Evolutionary conservation across 768 basidiomycete genomes (phyloP).

Genomic region (Mycena vitilis): DNA sequence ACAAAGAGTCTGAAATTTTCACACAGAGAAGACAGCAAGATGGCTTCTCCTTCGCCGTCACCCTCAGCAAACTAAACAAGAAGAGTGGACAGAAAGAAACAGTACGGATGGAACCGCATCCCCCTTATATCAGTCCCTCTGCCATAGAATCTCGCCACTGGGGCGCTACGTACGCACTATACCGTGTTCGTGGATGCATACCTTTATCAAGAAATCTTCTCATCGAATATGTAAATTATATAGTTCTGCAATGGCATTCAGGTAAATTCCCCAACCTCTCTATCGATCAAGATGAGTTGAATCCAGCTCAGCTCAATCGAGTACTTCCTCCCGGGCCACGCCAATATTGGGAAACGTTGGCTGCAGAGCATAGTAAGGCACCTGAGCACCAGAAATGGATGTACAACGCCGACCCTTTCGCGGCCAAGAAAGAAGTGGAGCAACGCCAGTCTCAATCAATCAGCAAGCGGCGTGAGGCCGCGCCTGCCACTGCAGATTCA

Average conservation of each 20-base stretch:
- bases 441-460: constrained; percentile 71
- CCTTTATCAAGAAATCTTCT: constrained; percentile 36
- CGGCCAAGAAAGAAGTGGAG: constrained; percentile 74
- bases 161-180: constrained; percentile 89
- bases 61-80: constrained; percentile 73
- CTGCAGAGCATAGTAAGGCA: constrained; percentile 72
- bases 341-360: constrained; percentile 88
- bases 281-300: constrained; percentile 87
- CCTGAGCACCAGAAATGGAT: constrained; percentile 86
- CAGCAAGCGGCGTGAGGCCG: constrained; percentile 53
- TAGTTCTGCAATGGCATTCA: constrained; percentile 84
- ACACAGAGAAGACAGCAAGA: constrained; percentile 58
- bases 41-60: constrained; percentile 75
- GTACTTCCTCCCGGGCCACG: constrained; percentile 86
- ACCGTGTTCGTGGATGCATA: constrained; percentile 72
- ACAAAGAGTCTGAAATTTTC: constrained; percentile 7
- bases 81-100: constrained; percentile 77
- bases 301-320: constrained; percentile 67
- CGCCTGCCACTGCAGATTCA: constrained; percentile 12
- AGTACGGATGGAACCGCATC: constrained; percentile 80
- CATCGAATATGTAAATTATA: constrained; percentile 42
- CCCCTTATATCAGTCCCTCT: constrained; percentile 73
- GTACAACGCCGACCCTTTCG: constrained; percentile 90
- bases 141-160: constrained; percentile 89
- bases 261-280: constrained; percentile 68